A percentile compares a stretch with the other conserved stretches of the same genome.
phyloP scores from a whole-genome alignment of 805 yeast species.

The Wickerhamomyces bisporus region DNA sequence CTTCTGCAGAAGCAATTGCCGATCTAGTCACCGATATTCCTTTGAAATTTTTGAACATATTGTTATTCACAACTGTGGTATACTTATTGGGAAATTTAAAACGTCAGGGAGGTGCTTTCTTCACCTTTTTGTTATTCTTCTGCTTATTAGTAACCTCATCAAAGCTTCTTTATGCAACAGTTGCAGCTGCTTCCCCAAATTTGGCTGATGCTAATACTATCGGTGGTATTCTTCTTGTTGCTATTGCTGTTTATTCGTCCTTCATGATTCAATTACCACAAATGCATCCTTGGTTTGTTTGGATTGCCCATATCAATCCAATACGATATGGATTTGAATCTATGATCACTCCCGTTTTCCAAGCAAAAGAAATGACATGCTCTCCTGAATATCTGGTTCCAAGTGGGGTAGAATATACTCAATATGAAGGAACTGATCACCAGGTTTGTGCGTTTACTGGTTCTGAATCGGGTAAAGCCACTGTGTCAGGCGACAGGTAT shows the following conservation, averaged over 20 bases:
- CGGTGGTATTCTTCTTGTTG: constrained; percentile 48
- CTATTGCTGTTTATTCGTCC: constrained; percentile 53
- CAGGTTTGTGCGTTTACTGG: constrained; percentile 59
- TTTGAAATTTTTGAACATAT: constrained; percentile 40
- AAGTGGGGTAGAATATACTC: constrained; percentile 45
- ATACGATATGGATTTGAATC: constrained; percentile 55
- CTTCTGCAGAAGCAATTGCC: constrained; percentile 68
- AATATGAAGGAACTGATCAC: constrained; percentile 28
- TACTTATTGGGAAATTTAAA: constrained; percentile 54
- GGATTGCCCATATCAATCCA: constrained; percentile 57
- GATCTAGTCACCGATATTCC: constrained; percentile 57
- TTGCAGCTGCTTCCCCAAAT: constrained; percentile 45
- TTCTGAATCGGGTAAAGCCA: constrained; percentile 44
- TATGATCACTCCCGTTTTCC: constrained; percentile 60
- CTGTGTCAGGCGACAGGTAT: constrained; percentile 57
- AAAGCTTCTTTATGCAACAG: constrained; percentile 43
- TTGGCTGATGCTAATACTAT: constrained; percentile 53
- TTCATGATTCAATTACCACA: constrained; percentile 52
- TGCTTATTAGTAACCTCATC: constrained; percentile 40
- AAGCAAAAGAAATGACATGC: constrained; percentile 49
- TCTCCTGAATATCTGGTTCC: constrained; percentile 42
- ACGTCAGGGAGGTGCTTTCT: constrained; percentile 34
- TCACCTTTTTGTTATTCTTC: constrained; percentile 43
- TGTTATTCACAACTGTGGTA: constrained; percentile 41
- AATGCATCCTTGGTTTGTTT: constrained; percentile 68